Evolutionary conservation across 805 yeast genomes (phyloP).

Genomic region (Ogataea trehaloabstinens): DNA sequence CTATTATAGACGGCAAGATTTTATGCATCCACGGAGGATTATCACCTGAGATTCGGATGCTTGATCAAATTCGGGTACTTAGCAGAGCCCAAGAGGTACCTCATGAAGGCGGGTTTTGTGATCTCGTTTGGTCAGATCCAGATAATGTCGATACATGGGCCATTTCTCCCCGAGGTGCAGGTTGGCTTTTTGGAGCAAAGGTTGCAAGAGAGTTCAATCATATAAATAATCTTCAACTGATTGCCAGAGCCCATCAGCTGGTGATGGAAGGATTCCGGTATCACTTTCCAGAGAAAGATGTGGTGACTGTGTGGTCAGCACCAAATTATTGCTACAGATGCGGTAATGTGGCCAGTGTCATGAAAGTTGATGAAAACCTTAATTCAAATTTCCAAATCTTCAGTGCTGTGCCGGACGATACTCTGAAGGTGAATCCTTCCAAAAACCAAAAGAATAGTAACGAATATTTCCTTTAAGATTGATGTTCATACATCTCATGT

Average conservation of each 20-base stretch:
- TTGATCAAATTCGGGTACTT: conserved; percentile 91
- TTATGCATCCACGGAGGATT: conserved; percentile 97
- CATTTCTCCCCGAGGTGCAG: conserved; percentile 97
- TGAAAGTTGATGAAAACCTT: conserved; percentile 87
- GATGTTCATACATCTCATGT: conserved; percentile 1
- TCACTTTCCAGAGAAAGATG: conserved; percentile 94
- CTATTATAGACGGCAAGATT: conserved; percentile 91
- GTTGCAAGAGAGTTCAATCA: conserved; percentile 96
- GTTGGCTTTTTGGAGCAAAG: conserved; percentile 93
- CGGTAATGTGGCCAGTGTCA: conserved; percentile 97
- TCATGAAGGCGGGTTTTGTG: conserved; percentile 98
- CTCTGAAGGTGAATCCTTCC: conserved; percentile 34
- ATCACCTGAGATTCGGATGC: conserved; percentile 95
- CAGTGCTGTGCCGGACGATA: conserved; percentile 91
- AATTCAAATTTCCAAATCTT: conserved; percentile 91
- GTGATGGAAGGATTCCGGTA: conserved; percentile 98
- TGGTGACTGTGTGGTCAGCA: conserved; percentile 97
- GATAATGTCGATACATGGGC: conserved; percentile 99
- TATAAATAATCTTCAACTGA: conserved; percentile 81
- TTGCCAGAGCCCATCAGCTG: conserved; percentile 96
- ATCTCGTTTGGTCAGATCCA: conserved; percentile 96
- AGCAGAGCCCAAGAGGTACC: conserved; percentile 98
- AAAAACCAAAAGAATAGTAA: conserved; percentile 36
- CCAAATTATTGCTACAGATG: conserved; percentile 97
- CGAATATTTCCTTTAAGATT: conserved; percentile 34